Conservation (phyloP, 352 stramenopile species). For the Phytophthora colocasiae region DNA sequence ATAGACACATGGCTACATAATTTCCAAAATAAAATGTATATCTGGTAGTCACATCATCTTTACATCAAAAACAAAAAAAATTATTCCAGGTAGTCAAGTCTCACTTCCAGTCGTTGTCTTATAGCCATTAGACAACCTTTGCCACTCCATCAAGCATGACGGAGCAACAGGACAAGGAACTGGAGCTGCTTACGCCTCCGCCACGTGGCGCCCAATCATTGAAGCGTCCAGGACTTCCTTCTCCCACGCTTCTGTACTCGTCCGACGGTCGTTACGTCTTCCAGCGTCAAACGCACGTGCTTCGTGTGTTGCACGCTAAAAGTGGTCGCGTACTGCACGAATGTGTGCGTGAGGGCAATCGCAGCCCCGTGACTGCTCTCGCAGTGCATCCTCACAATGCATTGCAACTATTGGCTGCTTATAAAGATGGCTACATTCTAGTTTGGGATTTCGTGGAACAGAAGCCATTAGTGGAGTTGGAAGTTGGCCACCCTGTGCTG, state of each 20-base stretch:
- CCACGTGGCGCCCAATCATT: background rate
- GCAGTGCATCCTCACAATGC: constrained; percentile 77
- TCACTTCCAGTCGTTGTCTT: constrained; percentile 23
- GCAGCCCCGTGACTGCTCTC: constrained; percentile 52
- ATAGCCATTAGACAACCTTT: constrained; percentile 4
- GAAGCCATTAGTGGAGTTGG: constrained; percentile 64
- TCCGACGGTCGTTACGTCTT: constrained; percentile 79
- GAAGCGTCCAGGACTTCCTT: constrained; percentile 5
- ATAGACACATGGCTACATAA: no score
- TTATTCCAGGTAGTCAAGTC: constrained; percentile 1
- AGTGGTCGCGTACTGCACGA: constrained; percentile 83
- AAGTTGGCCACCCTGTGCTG: constrained; percentile 52
- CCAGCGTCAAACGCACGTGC: constrained; percentile 75
- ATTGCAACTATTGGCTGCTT: constrained; percentile 72
- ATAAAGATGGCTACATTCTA: constrained; percentile 69
- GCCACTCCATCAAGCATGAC: constrained; percentile 15
- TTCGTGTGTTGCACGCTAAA: constrained; percentile 74
- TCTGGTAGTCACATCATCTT: background rate
- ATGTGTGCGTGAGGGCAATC: constrained; percentile 46
- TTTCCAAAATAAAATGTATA: background rate
- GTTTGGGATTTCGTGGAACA: constrained; percentile 85
- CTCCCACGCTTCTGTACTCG: constrained; percentile 63
- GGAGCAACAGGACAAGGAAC: constrained; percentile 15
- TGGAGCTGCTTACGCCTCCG: constrained; percentile 47
- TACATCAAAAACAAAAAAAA: background rate